Evolutionary conservation across 2,329 filamentous ascomycete species (phyloP), one percentile per base, ranked within the genome.

Genomic region (Fusarium proliferatum): DNA sequence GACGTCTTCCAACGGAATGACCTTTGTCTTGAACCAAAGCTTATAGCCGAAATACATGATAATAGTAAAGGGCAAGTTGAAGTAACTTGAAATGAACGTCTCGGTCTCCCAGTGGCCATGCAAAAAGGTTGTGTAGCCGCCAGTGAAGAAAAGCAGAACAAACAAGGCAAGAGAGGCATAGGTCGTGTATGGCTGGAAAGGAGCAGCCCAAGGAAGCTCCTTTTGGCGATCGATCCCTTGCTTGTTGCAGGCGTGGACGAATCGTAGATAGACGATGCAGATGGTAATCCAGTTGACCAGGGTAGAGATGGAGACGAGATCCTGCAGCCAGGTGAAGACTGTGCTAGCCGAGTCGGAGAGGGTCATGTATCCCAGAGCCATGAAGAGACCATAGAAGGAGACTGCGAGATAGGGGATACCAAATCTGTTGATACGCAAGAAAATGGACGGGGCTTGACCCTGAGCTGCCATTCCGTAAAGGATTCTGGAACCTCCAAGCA

Each of bases 301-400:
- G 9, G 41, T 65, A 5, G 52, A 43, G 33, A 59, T 67, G 6
- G 61, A 51, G 23, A 59, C 33, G 10, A 67, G 28, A 9, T 67
- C 46, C 28, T 65, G 41, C 17, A 67, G 39, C 61, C 61, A 65
- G 12, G 26, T 67, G 41, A 67, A 65, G n/a, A 60, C 52, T 11
- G 41, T 59, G 9, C 43, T 51, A 21, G 52, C 62, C 16, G 45
- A 43, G 28, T 65, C 33, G 30, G 64, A 65, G 6, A 30, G 5
- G 3, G 61, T 65, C 34, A 65, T 36, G 26, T 67, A 67, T 30
- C 45, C 61, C 15, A 60, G 61, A 4, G 52, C 61, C 28, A 59
- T 65, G 17, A 65, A 65, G 4, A 59, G 39, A 1, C 38, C 53
- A 41, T 51, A 65, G 28, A 60, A n/a, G 28, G 13, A 23, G 3